phyloP scores from a whole-genome alignment of 257 asterid species.

The Scutellaria galericulata region DNA sequence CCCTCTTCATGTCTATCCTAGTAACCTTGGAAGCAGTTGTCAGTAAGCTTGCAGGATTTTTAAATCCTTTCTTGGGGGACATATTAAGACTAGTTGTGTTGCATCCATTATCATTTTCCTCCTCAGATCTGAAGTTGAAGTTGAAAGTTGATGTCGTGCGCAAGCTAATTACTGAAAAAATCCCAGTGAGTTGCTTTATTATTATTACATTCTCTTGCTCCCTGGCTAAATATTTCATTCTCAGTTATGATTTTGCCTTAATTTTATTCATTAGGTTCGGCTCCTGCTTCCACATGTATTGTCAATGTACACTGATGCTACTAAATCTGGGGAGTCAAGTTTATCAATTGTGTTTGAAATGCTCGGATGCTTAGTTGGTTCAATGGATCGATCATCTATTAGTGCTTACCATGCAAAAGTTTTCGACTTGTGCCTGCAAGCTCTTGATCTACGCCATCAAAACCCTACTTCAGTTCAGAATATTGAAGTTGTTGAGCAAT shows the following conservation, averaged over 20 bases:
- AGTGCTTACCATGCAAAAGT: constrained; percentile 71
- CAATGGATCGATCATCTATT: constrained; percentile 81
- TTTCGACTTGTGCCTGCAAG: constrained; percentile 80
- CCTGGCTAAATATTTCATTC: background rate
- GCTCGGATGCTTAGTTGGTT: constrained; percentile 64
- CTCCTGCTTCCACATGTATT: constrained; percentile 76
- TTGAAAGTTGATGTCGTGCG: constrained; percentile 71
- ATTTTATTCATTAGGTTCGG: constrained; percentile 65
- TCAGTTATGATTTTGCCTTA: constrained; percentile 1
- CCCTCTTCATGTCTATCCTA: constrained; percentile 65
- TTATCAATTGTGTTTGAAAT: constrained; percentile 69
- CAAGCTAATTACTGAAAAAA: constrained; percentile 72
- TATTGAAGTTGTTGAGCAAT: constrained; percentile 68
- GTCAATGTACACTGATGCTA: constrained; percentile 66
- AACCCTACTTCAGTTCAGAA: constrained; percentile 57
- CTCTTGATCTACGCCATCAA: constrained; percentile 90
- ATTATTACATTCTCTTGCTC: background rate
- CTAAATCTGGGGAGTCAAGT: constrained; percentile 69
- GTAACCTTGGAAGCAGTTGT: constrained; percentile 75
- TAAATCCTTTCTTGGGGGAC: constrained; percentile 73
- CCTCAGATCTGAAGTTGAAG: constrained; percentile 59
- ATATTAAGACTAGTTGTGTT: constrained; percentile 68
- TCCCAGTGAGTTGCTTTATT: constrained; percentile 63
- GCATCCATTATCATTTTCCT: constrained; percentile 62
- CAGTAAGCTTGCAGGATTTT: constrained; percentile 80